These are phyloP conservation scores for Exophiala phaeomuriformis DNA, from an alignment of 2,329 filamentous ascomycete species.

Conservation along the genomic window DNA sequence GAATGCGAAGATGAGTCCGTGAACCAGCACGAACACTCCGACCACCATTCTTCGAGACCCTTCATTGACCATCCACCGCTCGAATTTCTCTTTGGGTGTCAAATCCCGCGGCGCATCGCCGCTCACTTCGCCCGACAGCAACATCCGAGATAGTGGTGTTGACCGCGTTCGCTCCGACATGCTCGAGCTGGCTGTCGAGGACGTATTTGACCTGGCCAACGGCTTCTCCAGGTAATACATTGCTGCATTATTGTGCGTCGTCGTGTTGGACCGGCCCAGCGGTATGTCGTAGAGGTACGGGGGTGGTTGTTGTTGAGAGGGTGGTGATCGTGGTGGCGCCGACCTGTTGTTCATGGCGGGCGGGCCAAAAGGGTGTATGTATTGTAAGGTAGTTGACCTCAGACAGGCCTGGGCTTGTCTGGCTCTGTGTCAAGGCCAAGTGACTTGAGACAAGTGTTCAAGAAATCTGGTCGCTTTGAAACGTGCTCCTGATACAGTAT, in stretches of 20 bases:
- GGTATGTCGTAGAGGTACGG: slow-evolving; percentile 23
- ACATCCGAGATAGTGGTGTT: slow-evolving; percentile 73
- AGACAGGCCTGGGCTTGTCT: not conserved
- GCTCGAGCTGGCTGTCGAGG: slow-evolving; percentile 18
- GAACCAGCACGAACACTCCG: slow-evolving; percentile 63
- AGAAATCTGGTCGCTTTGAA: slow-evolving; percentile 11
- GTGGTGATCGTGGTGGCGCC: not conserved
- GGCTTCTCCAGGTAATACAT: slow-evolving; percentile 27
- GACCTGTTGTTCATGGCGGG: slow-evolving; percentile 13
- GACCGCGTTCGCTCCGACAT: slow-evolving; percentile 63
- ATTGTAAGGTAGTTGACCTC: slow-evolving; percentile 3
- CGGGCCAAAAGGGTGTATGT: slow-evolving; percentile 2
- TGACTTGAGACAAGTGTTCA: slow-evolving; percentile 1
- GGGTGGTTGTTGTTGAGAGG: too few relatives aligned
- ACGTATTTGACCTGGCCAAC: slow-evolving; percentile 19
- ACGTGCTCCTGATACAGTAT: slow-evolving; percentile 21
- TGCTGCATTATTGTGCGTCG: slow-evolving; percentile 24
- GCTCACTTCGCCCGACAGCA: slow-evolving; percentile 75
- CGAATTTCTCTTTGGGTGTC: slow-evolving; percentile 63
- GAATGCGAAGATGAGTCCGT: slow-evolving; percentile 70
- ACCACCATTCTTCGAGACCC: slow-evolving; percentile 78
- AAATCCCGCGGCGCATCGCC: slow-evolving; percentile 63
- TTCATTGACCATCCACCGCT: slow-evolving; percentile 85
- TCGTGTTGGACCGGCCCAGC: slow-evolving; percentile 25
- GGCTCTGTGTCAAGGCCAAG: slow-evolving; percentile 10